These are phyloP conservation scores for Hypsizygus marmoreus DNA, from an alignment of 768 basidiomycete species.

Conservation along the genomic window DNA sequence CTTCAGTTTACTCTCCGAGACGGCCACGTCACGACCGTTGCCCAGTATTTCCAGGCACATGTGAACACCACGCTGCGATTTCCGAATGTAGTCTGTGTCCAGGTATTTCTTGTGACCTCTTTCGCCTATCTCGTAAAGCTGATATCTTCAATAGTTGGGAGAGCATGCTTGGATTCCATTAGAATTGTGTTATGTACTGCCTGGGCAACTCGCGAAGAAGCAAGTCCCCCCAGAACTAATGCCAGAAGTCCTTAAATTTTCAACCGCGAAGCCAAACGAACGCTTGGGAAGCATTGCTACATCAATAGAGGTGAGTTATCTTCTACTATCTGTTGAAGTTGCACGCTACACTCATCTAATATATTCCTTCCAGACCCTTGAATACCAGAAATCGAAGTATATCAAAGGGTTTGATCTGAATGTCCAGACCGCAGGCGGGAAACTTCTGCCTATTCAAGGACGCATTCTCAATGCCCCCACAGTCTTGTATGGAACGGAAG, in stretches of 20 bases:
- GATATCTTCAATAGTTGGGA: slow-evolving; percentile 24
- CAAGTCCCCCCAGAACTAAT: slow-evolving; percentile 71
- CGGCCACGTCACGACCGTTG: slow-evolving; percentile 18
- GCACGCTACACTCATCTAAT: neutral
- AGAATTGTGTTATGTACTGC: slow-evolving; percentile 62
- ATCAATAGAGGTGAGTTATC: slow-evolving; percentile 36
- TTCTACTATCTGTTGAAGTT: too few species aligned
- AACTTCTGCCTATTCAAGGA: slow-evolving; percentile 53
- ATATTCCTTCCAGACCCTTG: slow-evolving; percentile 43
- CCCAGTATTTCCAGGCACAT: slow-evolving; percentile 17
- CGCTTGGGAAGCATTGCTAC: slow-evolving; percentile 55
- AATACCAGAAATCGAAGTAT: slow-evolving; percentile 73
- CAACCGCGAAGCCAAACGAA: slow-evolving; percentile 62
- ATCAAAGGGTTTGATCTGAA: slow-evolving; percentile 69
- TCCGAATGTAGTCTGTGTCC: slow-evolving; percentile 53
- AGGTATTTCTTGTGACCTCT: slow-evolving; percentile 50
- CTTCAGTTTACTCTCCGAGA: slow-evolving; percentile 57
- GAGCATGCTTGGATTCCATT: slow-evolving; percentile 64
- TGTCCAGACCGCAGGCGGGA: slow-evolving; percentile 47
- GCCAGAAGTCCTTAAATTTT: slow-evolving; percentile 61
- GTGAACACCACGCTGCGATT: slow-evolving; percentile 37
- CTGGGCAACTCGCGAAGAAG: slow-evolving; percentile 73
- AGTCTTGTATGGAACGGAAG: slow-evolving; percentile 62
- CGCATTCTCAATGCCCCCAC: slow-evolving; percentile 63
- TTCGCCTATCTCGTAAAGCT: neutral